phyloP scores from a whole-genome alignment of 805 yeast species.

The Saturnispora saitoi region DNA sequence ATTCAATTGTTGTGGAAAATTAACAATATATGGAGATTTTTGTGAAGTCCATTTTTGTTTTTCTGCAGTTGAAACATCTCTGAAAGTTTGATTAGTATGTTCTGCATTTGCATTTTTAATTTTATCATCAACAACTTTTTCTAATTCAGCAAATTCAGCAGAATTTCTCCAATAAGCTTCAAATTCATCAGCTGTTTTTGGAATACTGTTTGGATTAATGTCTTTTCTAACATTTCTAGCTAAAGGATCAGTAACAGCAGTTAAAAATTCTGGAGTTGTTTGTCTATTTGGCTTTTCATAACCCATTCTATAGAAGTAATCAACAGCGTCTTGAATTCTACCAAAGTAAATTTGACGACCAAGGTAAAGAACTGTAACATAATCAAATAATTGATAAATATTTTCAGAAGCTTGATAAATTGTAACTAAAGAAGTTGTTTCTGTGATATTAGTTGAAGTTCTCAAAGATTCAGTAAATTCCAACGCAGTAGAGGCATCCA shows the following conservation, averaged over 20 bases:
- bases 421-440: conserved; percentile 15
- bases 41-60: conserved; percentile 34
- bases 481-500: conserved; percentile 77
- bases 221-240: neutral
- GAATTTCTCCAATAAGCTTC: conserved; percentile 20
- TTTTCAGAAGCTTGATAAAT: conserved; percentile 53
- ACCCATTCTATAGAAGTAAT: conserved; percentile 59
- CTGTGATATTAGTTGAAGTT: conserved; percentile 18
- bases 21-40: conserved; percentile 32
- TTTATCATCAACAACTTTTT: neutral
- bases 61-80: neutral
- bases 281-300: conserved; percentile 15
- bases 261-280: conserved; percentile 24
- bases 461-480: conserved; percentile 64
- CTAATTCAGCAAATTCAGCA: neutral
- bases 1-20: conserved; percentile 41
- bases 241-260: conserved; percentile 14
- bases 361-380: conserved; percentile 49
- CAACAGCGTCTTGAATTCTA: conserved; percentile 42
- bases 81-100: neutral
- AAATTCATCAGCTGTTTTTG: conserved; percentile 57
- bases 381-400: conserved; percentile 55
- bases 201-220: conserved; percentile 31
- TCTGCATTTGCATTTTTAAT: neutral
- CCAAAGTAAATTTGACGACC: conserved; percentile 63